phyloP scores from a whole-genome alignment of 169 alveolate genomes.

The Pseudocohnilembus persalinus region DNA sequence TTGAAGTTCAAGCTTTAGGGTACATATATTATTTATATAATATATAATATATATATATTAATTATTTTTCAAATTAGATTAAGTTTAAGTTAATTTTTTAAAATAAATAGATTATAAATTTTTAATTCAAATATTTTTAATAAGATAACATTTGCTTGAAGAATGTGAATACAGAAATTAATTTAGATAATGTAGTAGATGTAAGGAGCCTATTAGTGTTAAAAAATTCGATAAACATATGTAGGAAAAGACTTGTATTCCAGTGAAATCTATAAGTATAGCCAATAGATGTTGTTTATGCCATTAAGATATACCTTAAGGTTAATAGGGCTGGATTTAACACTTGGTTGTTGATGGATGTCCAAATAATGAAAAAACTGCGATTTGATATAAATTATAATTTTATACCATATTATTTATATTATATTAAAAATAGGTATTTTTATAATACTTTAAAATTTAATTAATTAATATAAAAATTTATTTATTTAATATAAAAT shows the following conservation, averaged over 20 bases:
- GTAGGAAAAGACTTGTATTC: constrained; percentile 58
- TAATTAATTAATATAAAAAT: no score
- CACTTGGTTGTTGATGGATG: constrained; percentile 82
- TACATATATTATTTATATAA: no score
- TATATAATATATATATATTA: no score
- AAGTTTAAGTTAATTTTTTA: no score
- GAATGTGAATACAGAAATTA: constrained; percentile 79
- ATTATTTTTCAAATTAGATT: no score
- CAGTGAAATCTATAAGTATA: constrained; percentile 63
- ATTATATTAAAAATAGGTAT: no score
- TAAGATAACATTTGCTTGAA: constrained; percentile 69
- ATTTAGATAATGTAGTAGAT: constrained; percentile 74
- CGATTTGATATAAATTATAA: constrained; percentile 20
- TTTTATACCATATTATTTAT: no score
- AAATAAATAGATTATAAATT: no score
- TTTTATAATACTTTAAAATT: no score
- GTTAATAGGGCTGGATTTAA: constrained; percentile 77
- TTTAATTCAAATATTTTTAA: no score
- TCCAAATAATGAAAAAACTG: constrained; percentile 70
- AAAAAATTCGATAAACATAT: constrained; percentile 71
- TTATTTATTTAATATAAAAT: no score
- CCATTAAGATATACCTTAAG: constrained; percentile 73
- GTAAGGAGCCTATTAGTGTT: constrained; percentile 77
- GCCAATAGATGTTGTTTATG: constrained; percentile 86
- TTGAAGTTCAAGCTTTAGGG: constrained; percentile 65